Percentiles rank a stretch among this genome's conserved stretches.
phyloP scores from a whole-genome alignment of 1,284 basidiomycete genomes.

The Chondrostereum purpureum region DNA sequence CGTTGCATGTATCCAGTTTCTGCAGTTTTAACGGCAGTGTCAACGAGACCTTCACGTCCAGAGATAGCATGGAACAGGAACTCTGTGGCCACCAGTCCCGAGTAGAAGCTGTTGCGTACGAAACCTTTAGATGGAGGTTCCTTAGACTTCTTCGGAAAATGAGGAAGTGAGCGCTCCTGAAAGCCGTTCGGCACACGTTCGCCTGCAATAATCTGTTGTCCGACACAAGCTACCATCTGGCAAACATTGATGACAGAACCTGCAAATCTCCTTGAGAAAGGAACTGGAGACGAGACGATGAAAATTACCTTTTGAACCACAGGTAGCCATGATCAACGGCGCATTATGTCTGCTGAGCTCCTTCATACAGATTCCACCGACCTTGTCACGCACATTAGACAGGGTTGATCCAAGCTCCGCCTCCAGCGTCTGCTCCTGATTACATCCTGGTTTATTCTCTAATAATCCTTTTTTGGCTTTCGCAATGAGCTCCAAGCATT shows the following conservation, averaged over 20 bases:
- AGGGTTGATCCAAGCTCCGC: slow-evolving; percentile 91
- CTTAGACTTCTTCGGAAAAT: slow-evolving; percentile 97
- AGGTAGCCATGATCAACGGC: slow-evolving; percentile 98
- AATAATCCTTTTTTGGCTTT: slow-evolving; percentile 89
- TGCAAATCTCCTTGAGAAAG: slow-evolving; percentile 25
- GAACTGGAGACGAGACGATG: slow-evolving; percentile 1
- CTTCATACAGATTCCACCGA: slow-evolving; percentile 97
- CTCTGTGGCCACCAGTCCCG: slow-evolving; percentile 91
- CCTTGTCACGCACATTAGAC: slow-evolving; percentile 91
- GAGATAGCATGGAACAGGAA: slow-evolving; percentile 99
- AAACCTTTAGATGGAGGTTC: slow-evolving; percentile 98
- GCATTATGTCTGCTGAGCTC: slow-evolving; percentile 96
- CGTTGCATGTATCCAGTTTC: slow-evolving; percentile 99
- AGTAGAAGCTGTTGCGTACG: slow-evolving; percentile 96
- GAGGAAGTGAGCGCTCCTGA: slow-evolving; percentile 97
- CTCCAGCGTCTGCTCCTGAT: slow-evolving; percentile 96
- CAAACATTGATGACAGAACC: slow-evolving; percentile 99
- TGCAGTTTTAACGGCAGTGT: slow-evolving; percentile 99
- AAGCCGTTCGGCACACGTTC: slow-evolving; percentile 99
- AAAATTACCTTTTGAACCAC: slow-evolving; percentile 88
- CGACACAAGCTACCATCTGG: slow-evolving; percentile 99
- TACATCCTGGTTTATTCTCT: slow-evolving; percentile 93
- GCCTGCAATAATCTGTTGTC: slow-evolving; percentile 97
- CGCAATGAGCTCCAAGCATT: slow-evolving; percentile 84
- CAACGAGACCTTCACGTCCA: slow-evolving; percentile 96